These are phyloP conservation scores for Leishmania tropica DNA, from an alignment of 208 protist genomes.

Conservation along the genomic window DNA sequence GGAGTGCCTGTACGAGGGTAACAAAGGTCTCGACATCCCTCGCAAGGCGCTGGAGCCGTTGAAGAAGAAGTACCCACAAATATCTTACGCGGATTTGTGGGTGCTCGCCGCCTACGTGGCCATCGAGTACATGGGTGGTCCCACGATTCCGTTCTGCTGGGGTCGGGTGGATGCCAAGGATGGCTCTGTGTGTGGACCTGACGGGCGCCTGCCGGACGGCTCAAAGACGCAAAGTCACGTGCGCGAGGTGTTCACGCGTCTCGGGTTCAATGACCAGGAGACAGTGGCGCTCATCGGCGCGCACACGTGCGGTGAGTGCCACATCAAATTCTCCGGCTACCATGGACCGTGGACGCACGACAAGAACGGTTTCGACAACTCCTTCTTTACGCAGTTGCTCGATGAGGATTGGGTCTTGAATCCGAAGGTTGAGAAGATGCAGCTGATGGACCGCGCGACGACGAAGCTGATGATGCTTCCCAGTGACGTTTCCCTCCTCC, in stretches of 20 bases:
- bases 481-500: constrained; percentile 82
- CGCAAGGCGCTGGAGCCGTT: constrained; percentile 87
- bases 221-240: constrained; percentile 75
- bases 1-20: constrained; percentile 79
- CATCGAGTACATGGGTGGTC: constrained; percentile 93
- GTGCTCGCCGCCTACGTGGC: constrained; percentile 88
- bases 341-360: constrained; percentile 92
- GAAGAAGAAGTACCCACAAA: constrained; percentile 85
- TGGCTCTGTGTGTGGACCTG: constrained; percentile 62
- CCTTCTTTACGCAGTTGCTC: constrained; percentile 87
- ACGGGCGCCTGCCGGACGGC: constrained; percentile 91
- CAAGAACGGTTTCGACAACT: constrained; percentile 92
- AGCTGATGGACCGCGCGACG: constrained; percentile 83
- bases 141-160: constrained; percentile 80
- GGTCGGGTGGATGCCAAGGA: constrained; percentile 85
- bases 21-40: constrained; percentile 86
- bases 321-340: constrained; percentile 81
- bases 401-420: constrained; percentile 87
- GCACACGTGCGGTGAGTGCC: constrained; percentile 93
- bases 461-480: constrained; percentile 94
- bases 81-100: constrained; percentile 95
- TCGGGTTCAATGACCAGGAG: constrained; percentile 94
- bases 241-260: constrained; percentile 87
- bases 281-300: constrained; percentile 94
- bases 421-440: constrained; percentile 47